A percentile compares a stretch with the other conserved stretches of the same genome.
These are phyloP conservation scores for Mycena rebaudengoi DNA, from an alignment of 768 basidiomycete species.

Conservation along the genomic window DNA sequence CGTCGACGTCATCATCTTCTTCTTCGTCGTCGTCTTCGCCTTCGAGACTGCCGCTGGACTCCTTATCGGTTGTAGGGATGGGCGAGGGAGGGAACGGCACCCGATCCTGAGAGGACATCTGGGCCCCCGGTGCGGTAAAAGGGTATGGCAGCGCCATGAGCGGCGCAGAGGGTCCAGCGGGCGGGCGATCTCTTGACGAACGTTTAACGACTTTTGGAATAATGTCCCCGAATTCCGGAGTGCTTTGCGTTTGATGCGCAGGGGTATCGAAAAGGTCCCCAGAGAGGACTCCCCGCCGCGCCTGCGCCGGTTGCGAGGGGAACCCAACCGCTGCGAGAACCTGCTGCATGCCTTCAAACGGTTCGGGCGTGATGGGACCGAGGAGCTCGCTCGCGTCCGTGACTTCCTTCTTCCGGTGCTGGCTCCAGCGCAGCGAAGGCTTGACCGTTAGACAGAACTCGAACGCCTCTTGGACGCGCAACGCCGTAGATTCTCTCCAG, in stretches of 20 bases:
- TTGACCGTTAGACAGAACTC: constrained; percentile 72
- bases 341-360: constrained; percentile 65
- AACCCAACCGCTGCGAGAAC: constrained; percentile 66
- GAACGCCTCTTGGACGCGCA: constrained; percentile 80
- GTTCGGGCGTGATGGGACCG: constrained; percentile 32
- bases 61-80: constrained; percentile 49
- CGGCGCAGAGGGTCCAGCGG: constrained; percentile 46
- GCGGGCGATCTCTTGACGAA: constrained; percentile 54
- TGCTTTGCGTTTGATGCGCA: constrained; percentile 34
- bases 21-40: constrained; percentile 23
- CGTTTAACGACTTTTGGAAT: constrained; percentile 55
- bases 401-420: constrained; percentile 40
- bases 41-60: constrained; percentile 33
- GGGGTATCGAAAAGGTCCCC: constrained; percentile 74
- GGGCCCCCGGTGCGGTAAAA: constrained; percentile 68
- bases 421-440: constrained; percentile 44
- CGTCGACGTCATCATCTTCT: constrained; percentile 30
- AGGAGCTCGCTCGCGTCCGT: constrained; percentile 40
- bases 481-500: constrained; percentile 78
- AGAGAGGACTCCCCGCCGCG: constrained; percentile 65
- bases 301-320: constrained; percentile 59
- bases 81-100: constrained; percentile 83
- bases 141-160: constrained; percentile 73
- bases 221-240: constrained; percentile 39
- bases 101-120: constrained; percentile 65